A percentile compares a stretch with the other conserved stretches of the same genome.
Evolutionary conservation across 441 rosid species (phyloP).

Genomic region (Syzygium syzygioides): DNA sequence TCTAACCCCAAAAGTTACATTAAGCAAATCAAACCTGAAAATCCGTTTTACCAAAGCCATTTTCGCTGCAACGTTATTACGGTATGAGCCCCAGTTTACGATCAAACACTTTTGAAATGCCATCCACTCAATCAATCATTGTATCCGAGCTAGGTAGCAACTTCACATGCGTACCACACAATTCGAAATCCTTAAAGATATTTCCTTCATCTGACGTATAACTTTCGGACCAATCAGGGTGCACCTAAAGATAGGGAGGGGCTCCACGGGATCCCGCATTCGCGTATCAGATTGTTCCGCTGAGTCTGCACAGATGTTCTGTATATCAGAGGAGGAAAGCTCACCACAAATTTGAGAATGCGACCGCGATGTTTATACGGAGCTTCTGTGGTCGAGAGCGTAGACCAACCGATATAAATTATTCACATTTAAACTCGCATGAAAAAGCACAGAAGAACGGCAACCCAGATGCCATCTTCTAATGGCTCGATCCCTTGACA

Average conservation of each 20-base stretch:
- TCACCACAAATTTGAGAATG: not conserved
- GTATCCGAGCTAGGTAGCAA: not conserved
- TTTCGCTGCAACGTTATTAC: not conserved
- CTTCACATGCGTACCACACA: not conserved
- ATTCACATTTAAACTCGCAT: not conserved
- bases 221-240: not conserved
- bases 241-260: not conserved
- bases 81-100: not conserved
- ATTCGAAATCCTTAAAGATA: not conserved
- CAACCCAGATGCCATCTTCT: not conserved
- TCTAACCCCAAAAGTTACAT: not conserved
- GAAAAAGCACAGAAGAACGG: not conserved
- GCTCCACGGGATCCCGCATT: not conserved
- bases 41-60: not conserved
- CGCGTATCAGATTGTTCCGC: not conserved
- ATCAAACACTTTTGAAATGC: not conserved
- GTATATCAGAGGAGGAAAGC: not conserved
- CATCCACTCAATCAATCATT: not conserved
- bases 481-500: not conserved
- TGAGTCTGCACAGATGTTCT: not conserved
- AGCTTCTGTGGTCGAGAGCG: not conserved
- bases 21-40: not conserved
- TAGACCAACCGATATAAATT: not conserved
- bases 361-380: not conserved
- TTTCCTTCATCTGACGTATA: not conserved